Evolutionary conservation across 352 stramenopile species (phyloP).

Genomic region (Aphanomyces astaci): DNA sequence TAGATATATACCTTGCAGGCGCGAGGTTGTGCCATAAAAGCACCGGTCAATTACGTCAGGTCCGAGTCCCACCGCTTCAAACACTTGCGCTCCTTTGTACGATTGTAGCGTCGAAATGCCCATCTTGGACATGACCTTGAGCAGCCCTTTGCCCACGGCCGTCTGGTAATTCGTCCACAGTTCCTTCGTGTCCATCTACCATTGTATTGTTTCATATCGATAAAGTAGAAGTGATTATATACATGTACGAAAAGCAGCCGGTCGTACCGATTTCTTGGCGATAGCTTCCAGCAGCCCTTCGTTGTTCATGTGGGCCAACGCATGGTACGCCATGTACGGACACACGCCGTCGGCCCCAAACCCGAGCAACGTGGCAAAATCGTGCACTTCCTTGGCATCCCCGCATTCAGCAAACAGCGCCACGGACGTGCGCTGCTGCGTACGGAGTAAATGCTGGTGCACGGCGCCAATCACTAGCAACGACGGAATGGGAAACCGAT

Average conservation of each 20-base stretch:
- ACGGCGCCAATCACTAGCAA: conserved; percentile 92
- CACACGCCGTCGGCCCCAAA: conserved; percentile 94
- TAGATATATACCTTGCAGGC: conserved; percentile 77
- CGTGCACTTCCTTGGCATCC: conserved; percentile 95
- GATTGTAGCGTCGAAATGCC: conserved; percentile 93
- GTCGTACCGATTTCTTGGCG: conserved; percentile 33
- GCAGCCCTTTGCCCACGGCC: conserved; percentile 56
- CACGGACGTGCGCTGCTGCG: conserved; percentile 82
- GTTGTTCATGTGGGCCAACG: conserved; percentile 92
- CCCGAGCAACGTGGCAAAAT: conserved; percentile 90
- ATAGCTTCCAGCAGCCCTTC: conserved; percentile 80
- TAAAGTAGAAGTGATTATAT: background rate
- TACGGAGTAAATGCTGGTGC: conserved; percentile 93
- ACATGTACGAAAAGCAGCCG: background rate
- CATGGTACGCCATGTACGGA: conserved; percentile 93
- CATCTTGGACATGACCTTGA: conserved; percentile 92
- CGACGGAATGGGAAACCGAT: conserved; percentile 89
- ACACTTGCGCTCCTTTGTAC: conserved; percentile 95
- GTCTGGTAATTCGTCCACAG: conserved; percentile 60
- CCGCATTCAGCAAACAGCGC: conserved; percentile 91
- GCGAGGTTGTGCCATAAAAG: conserved; percentile 80
- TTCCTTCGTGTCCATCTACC: conserved; percentile 41
- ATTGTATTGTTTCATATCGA: too few species aligned
- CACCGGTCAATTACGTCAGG: conserved; percentile 87
- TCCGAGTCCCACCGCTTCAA: conserved; percentile 91